Evolutionary conservation across 108 stramenopile species (phyloP).

Genomic region (Cyclotella distinguenda): DNA sequence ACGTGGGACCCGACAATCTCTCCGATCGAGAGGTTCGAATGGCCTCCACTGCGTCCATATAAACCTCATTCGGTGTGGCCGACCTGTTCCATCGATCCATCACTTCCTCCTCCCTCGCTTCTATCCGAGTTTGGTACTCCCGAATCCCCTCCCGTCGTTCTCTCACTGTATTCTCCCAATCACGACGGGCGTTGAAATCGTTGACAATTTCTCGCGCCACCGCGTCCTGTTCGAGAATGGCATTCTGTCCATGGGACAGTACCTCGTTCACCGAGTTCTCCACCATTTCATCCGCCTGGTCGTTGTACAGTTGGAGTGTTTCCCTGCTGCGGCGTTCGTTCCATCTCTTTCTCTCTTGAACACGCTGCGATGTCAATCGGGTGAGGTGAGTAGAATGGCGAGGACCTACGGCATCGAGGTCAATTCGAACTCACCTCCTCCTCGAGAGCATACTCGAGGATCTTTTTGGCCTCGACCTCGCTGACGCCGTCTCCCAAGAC

Average conservation of each 20-base stretch:
- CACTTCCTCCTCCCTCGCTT: neutral
- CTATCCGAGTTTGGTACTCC: neutral
- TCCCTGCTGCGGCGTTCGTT: conserved; percentile 1
- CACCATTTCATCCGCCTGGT: neutral
- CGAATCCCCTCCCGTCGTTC: neutral
- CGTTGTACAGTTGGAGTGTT: neutral
- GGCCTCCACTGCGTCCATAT: neutral
- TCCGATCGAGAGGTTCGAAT: conserved; percentile 5
- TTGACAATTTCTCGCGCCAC: conserved; percentile 7
- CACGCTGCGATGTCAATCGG: neutral
- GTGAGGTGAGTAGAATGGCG: neutral
- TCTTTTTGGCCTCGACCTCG: neutral
- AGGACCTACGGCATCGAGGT: neutral
- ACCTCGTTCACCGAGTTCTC: neutral
- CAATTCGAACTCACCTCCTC: conserved; percentile 1
- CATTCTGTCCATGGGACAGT: neutral
- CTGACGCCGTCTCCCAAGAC: neutral
- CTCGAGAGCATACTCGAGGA: conserved; percentile 12
- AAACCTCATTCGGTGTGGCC: neutral
- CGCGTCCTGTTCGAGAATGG: conserved; percentile 3
- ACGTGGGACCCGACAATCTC: conserved; percentile 11
- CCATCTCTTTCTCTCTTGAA: neutral
- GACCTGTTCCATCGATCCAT: conserved; percentile 1
- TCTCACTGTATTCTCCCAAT: neutral
- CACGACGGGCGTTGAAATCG: too few species aligned